Evolutionary conservation across 2,329 filamentous ascomycete genomes (phyloP), one percentile per base, ranked within the genome.

Genomic region (Cladosporium sp.): DNA sequence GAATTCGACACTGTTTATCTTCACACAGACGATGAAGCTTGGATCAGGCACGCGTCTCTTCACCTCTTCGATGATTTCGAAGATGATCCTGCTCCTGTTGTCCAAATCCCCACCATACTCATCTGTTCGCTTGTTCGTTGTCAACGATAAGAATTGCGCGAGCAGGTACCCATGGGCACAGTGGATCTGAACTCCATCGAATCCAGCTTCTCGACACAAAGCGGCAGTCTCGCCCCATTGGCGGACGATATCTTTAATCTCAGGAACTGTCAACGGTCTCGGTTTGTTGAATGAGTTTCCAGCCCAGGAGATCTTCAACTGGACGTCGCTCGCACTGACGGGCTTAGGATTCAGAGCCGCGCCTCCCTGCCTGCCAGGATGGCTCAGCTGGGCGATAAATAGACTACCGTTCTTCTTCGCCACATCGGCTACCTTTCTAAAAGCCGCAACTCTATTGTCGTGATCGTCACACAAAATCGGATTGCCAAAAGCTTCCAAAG

Each of bases 101-200:
- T 80, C 75, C 37, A 81, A 77, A 8, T 69, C 72, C 1, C 80
- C 80, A 29, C 80, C 80, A 63, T 82, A 82, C 46, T 71, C 70
- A 61, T 81, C 80, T 1, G 76, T 79, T 12, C 80, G 69, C 49
- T 73, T 76, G 66, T 82, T 82, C 18, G 78, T 79, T 6, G 80
- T 74, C 0, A 76, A 74, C 0, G 73, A 76, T 1, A 80, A 69
- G 64, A 81, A 82, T 60, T 80, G 77, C 16, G 78, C 74, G 5
- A 82, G 68, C 2, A 81, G 72, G 64, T 81, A 82, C 1, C 80
- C 80, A 61, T 81, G 79, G 11, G 74, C 74, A 35, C 71, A 72
- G 59, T 77, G 74, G 1, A 77, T 65, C 65, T 76, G 72, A 0
- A 76, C 74, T 21, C 73, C 74, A 33, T 75, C 74, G 49, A 72